phyloP scores from a whole-genome alignment of 768 basidiomycete genomes.

The Auricularia sp. region DNA sequence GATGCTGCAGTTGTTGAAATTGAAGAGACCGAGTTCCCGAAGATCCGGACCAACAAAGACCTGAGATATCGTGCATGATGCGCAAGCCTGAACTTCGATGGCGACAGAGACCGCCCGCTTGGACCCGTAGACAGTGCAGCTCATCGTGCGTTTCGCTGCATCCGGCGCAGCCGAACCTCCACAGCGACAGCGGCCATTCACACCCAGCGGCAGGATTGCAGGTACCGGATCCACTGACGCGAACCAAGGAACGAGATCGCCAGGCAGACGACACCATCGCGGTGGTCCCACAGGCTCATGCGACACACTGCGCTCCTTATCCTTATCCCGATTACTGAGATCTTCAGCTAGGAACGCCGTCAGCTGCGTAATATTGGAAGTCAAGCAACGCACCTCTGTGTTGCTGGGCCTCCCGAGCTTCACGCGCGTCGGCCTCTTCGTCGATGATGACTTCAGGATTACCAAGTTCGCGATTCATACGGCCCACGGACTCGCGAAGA shows the following conservation, averaged over 20 bases:
- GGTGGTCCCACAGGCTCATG: background rate
- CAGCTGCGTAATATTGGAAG: background rate
- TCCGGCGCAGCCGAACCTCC: background rate
- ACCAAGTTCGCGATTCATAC: too few species aligned
- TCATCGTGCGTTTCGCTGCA: too few species aligned
- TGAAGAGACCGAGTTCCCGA: constrained; percentile 8
- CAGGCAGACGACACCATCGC: background rate
- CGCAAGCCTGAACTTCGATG: background rate
- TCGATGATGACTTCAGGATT: too few species aligned
- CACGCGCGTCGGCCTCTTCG: too few species aligned
- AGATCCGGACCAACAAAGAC: constrained; percentile 9
- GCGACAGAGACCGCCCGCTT: too few species aligned
- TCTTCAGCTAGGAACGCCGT: background rate
- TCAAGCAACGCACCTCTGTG: too few species aligned
- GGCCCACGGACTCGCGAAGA: background rate
- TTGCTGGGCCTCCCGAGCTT: too few species aligned
- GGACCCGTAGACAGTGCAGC: too few species aligned
- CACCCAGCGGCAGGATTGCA: background rate
- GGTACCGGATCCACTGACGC: background rate
- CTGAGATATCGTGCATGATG: background rate
- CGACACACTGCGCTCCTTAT: background rate
- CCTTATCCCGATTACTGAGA: too few species aligned
- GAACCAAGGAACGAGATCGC: background rate
- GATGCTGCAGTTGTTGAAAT: constrained; percentile 11
- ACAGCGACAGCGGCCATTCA: constrained; percentile 6